Evolutionary conservation across 768 basidiomycete species (phyloP).

Genomic region (Lyophyllum shimeji): DNA sequence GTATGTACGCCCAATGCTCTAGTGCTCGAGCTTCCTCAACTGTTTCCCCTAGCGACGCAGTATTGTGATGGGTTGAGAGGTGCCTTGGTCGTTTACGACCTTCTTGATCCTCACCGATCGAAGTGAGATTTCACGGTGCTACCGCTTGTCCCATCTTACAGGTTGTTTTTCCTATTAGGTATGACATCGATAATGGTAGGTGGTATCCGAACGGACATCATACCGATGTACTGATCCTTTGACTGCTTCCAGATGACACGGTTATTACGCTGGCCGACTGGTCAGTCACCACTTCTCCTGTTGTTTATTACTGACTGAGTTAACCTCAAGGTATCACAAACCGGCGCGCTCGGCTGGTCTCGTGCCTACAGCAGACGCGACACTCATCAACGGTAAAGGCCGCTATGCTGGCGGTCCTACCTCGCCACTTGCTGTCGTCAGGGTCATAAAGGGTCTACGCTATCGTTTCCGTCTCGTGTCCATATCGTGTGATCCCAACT

Average conservation of each 20-base stretch:
- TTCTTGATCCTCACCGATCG: slow-evolving; percentile 28
- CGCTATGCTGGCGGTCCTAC: slow-evolving; percentile 36
- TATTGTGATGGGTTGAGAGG: slow-evolving; percentile 47
- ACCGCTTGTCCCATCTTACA: too few species aligned
- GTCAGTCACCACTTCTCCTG: slow-evolving; percentile 17
- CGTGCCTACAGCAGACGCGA: slow-evolving; percentile 30
- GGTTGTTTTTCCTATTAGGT: slow-evolving; percentile 6
- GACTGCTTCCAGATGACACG: slow-evolving; percentile 31
- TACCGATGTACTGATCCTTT: neutral
- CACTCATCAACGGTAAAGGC: slow-evolving; percentile 51
- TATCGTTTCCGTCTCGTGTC: slow-evolving; percentile 52
- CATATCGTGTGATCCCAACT: slow-evolving; percentile 47
- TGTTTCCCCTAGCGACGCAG: slow-evolving; percentile 35
- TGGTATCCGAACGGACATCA: neutral
- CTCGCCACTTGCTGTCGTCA: slow-evolving; percentile 36
- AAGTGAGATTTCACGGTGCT: neutral
- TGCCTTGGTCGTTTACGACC: slow-evolving; percentile 36
- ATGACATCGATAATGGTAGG: slow-evolving; percentile 34
- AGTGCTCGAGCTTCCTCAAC: slow-evolving; percentile 15
- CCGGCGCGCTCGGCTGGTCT: slow-evolving; percentile 25
- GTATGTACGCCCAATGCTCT: neutral
- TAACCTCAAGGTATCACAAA: slow-evolving; percentile 9
- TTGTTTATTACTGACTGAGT: too few species aligned
- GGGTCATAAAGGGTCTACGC: slow-evolving; percentile 32
- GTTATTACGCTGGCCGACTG: slow-evolving; percentile 41